phyloP scores from a whole-genome alignment of 257 asterid species.

The Petrea volubilis region DNA sequence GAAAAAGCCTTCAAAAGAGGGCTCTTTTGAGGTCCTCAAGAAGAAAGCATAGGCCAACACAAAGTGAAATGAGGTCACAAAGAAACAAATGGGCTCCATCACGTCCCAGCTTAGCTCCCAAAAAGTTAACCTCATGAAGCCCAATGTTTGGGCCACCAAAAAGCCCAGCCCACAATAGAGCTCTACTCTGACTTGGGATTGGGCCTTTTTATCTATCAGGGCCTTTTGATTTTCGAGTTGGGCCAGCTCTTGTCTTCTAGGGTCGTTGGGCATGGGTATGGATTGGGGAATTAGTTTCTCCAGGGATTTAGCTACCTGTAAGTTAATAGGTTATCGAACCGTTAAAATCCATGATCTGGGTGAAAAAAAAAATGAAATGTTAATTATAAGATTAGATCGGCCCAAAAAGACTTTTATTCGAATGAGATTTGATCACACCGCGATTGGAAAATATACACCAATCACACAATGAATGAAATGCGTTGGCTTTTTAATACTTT shows the following conservation, averaged over 20 bases:
- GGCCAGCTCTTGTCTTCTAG: constrained; percentile 62
- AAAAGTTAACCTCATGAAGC: constrained; percentile 87
- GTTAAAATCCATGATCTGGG: background rate
- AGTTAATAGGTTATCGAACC: background rate
- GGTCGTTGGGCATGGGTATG: constrained; percentile 66
- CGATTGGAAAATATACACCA: too few species aligned
- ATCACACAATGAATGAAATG: too few species aligned
- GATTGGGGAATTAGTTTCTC: constrained; percentile 52
- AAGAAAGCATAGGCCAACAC: constrained; percentile 70
- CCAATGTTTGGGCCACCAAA: constrained; percentile 64
- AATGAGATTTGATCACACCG: too few species aligned
- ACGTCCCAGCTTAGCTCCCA: constrained; percentile 98
- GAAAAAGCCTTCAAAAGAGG: constrained; percentile 62
- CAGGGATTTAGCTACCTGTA: constrained; percentile 76
- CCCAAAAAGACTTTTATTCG: too few species aligned
- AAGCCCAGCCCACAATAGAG: constrained; percentile 82
- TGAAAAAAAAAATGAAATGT: too few species aligned
- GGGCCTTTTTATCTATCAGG: constrained; percentile 61
- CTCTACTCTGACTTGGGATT: constrained; percentile 43
- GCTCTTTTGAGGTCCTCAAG: constrained; percentile 63
- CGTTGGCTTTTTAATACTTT: too few species aligned
- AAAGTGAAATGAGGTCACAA: constrained; percentile 72
- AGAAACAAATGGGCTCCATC: constrained; percentile 98
- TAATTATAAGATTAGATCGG: too few species aligned
- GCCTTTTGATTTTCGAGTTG: constrained; percentile 51